Evolutionary conservation across 2,329 filamentous ascomycete species (phyloP).

Genomic region (Blastomyces gilchristii): DNA sequence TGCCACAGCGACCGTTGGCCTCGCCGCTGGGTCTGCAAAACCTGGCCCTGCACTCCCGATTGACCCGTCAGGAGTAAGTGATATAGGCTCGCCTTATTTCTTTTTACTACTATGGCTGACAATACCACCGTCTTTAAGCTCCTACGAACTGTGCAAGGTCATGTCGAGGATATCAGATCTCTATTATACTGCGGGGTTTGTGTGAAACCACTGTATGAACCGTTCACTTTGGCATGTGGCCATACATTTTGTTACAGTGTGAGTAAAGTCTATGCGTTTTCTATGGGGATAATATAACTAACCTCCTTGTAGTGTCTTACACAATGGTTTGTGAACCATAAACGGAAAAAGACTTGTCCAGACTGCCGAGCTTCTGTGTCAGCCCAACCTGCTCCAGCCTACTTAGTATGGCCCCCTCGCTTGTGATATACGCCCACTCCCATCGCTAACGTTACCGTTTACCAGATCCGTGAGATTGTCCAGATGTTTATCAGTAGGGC

Average conservation of each 20-base stretch:
- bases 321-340: slow-evolving; percentile 46
- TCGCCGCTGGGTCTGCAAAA: not conserved
- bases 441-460: slow-evolving; percentile 6
- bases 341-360: slow-evolving; percentile 54
- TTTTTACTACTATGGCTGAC: not conserved
- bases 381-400: slow-evolving; percentile 53
- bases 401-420: slow-evolving; percentile 39
- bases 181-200: slow-evolving; percentile 60
- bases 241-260: slow-evolving; percentile 64
- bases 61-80: slow-evolving; percentile 8
- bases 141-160: slow-evolving; percentile 37
- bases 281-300: slow-evolving; percentile 16
- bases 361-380: slow-evolving; percentile 54
- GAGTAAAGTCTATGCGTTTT: slow-evolving; percentile 19
- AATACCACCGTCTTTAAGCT: slow-evolving; percentile 21
- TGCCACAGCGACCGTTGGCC: not conserved
- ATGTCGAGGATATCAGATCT: slow-evolving; percentile 51
- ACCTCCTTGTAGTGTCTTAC: slow-evolving; percentile 42
- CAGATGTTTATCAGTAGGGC: slow-evolving; percentile 50
- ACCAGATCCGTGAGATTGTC: slow-evolving; percentile 53
- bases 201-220: slow-evolving; percentile 57
- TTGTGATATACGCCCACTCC: not conserved
- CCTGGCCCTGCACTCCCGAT: not conserved
- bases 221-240: slow-evolving; percentile 57
- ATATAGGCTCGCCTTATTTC: not conserved